Evolutionary conservation across 2,329 filamentous ascomycete species (phyloP).

Genomic region (Aspergillus calidoustus): DNA sequence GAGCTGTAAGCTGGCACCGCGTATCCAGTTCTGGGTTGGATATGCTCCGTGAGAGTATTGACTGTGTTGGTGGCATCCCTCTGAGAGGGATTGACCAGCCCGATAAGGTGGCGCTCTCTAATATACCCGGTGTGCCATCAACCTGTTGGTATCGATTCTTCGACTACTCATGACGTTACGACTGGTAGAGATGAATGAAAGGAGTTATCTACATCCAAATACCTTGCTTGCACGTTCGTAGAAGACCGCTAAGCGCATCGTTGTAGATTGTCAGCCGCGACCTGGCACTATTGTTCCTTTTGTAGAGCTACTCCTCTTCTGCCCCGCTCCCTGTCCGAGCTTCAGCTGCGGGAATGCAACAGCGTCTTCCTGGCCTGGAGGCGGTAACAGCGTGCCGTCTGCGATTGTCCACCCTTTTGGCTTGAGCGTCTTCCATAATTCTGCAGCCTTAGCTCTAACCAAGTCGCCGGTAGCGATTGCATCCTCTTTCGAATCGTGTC

Average conservation of each 20-base stretch:
- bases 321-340: slow-evolving; percentile 30
- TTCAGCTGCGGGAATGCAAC: slow-evolving; percentile 13
- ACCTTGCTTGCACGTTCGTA: background rate
- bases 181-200: slow-evolving; percentile 38
- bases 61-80: background rate
- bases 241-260: background rate
- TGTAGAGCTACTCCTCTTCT: slow-evolving; percentile 30
- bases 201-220: slow-evolving; percentile 26
- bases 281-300: background rate
- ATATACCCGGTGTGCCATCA: slow-evolving; percentile 5
- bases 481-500: slow-evolving; percentile 93
- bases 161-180: slow-evolving; percentile 38
- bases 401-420: slow-evolving; percentile 68
- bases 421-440: slow-evolving; percentile 72
- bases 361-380: slow-evolving; percentile 27
- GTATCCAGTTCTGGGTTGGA: background rate
- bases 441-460: slow-evolving; percentile 70
- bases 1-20: background rate
- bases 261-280: background rate
- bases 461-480: slow-evolving; percentile 87
- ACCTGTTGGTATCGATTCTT: slow-evolving; percentile 14
- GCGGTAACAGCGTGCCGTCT: slow-evolving; percentile 49
- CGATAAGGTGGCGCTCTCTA: slow-evolving; percentile 9
- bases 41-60: slow-evolving; percentile 1
- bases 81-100: background rate